These are phyloP conservation scores for Arthrobotrys sphaeroides DNA, from an alignment of 2,329 filamentous ascomycete species.

Conservation along the genomic window DNA sequence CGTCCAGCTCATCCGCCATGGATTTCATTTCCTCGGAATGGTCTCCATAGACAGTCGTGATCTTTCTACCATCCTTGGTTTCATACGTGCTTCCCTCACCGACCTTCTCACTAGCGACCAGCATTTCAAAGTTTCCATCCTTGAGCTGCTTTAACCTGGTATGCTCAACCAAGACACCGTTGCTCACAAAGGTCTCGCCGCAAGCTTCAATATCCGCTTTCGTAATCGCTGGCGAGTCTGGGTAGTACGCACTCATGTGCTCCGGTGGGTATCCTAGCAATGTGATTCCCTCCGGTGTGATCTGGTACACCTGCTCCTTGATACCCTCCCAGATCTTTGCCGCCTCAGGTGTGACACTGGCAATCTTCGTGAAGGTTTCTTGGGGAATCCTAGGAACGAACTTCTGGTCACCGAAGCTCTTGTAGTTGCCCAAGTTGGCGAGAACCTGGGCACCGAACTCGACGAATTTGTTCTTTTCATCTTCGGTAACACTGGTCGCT, in stretches of 20 bases:
- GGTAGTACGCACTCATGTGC: conserved; percentile 84
- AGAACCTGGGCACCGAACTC: conserved; percentile 82
- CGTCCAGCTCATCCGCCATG: conserved; percentile 73
- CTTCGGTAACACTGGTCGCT: conserved; percentile 71
- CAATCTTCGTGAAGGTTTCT: conserved; percentile 72
- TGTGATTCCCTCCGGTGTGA: conserved; percentile 67
- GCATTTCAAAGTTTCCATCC: conserved; percentile 73
- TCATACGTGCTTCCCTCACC: conserved; percentile 32
- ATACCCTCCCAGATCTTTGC: conserved; percentile 73
- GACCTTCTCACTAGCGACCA: conserved; percentile 62
- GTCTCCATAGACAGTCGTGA: conserved; percentile 79
- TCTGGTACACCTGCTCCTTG: conserved; percentile 76
- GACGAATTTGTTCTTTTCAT: conserved; percentile 74
- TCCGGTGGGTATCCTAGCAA: conserved; percentile 79
- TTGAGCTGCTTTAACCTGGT: conserved; percentile 73
- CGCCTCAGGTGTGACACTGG: conserved; percentile 69
- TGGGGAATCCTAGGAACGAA: conserved; percentile 78
- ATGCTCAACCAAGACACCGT: conserved; percentile 77
- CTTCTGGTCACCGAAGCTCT: conserved; percentile 82
- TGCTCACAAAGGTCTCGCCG: conserved; percentile 76
- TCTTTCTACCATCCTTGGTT: conserved; percentile 68
- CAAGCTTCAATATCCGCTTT: conserved; percentile 78
- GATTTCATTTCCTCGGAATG: conserved; percentile 75
- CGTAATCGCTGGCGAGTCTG: conserved; percentile 76
- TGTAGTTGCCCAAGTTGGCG: conserved; percentile 84